Conservation (phyloP, 768 basidiomycete genomes). For the Gymnopilus junonius region DNA sequence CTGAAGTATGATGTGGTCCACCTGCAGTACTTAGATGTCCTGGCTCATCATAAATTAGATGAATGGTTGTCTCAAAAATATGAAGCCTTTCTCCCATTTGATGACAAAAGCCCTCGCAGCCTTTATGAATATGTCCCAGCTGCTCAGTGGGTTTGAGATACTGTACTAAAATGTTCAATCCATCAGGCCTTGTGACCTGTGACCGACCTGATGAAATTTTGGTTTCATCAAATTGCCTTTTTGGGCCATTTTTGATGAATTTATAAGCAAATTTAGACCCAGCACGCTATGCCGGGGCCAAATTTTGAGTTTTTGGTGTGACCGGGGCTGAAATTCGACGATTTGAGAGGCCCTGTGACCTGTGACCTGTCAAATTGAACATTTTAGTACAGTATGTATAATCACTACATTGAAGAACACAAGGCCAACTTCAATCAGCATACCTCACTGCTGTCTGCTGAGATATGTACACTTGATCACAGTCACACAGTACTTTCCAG, state of each 20-base stretch:
- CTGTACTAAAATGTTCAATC: too few relatives aligned
- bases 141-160: conserved; percentile 25
- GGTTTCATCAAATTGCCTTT: too few relatives aligned
- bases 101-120: conserved; percentile 15
- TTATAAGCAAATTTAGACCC: too few relatives aligned
- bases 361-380: too few relatives aligned
- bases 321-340: too few relatives aligned
- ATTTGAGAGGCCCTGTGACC: too few relatives aligned
- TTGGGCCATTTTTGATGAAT: too few relatives aligned
- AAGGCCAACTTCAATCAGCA: conserved; percentile 23
- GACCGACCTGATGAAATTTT: too few relatives aligned
- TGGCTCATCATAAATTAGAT: neutral
- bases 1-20: conserved; percentile 22
- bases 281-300: too few relatives aligned
- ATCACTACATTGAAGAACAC: conserved; percentile 22
- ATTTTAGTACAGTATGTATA: too few relatives aligned
- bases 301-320: too few relatives aligned
- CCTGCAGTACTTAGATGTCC: conserved; percentile 20
- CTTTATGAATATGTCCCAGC: conserved; percentile 27
- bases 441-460: conserved; percentile 20
- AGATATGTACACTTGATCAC: conserved; percentile 28
- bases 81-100: conserved; percentile 22
- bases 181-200: too few relatives aligned
- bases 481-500: conserved; percentile 18
- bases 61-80: conserved; percentile 8